phyloP scores from a whole-genome alignment of 345 rosid species.

The Schrenkiella parvula region DNA sequence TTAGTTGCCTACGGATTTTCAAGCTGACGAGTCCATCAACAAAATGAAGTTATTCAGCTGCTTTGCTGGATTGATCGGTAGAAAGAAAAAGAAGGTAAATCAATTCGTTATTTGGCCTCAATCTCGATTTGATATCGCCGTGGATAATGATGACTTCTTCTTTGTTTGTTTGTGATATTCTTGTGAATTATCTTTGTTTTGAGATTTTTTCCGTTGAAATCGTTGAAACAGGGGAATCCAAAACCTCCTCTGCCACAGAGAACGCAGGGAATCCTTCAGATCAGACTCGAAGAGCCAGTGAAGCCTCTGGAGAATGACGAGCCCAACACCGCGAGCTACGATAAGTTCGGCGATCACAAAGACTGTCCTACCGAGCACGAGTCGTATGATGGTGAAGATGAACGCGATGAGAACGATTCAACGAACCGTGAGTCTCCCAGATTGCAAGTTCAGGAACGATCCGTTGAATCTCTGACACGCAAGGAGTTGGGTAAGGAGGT shows the following conservation, averaged over 20 bases:
- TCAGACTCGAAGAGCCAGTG: conserved; percentile 48
- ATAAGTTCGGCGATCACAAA: conserved; percentile 34
- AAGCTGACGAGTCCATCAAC: background rate
- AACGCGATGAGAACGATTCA: conserved; percentile 58
- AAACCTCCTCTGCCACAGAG: conserved; percentile 30
- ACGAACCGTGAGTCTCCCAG: conserved; percentile 55
- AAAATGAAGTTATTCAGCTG: conserved; percentile 53
- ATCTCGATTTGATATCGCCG: background rate
- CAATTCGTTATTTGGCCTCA: background rate
- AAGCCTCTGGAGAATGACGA: conserved; percentile 49
- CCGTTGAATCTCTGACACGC: conserved; percentile 20
- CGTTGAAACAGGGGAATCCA: conserved; percentile 33
- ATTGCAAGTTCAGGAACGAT: conserved; percentile 43
- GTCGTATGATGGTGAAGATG: conserved; percentile 64
- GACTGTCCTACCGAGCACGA: conserved; percentile 32
- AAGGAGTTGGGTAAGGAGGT: conserved; percentile 3
- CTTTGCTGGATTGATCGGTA: conserved; percentile 30
- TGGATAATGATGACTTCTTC: background rate
- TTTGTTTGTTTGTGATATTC: background rate
- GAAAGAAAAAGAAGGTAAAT: conserved; percentile 51
- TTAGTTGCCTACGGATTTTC: conserved; percentile 2
- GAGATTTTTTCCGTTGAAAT: background rate
- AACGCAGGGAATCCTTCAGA: conserved; percentile 40
- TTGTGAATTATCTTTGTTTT: background rate
- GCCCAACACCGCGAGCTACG: conserved; percentile 25